Percentiles rank a stretch among this genome's conserved stretches.
Conservation (phyloP, 345 rosid species). For the Aegle marmelos region DNA sequence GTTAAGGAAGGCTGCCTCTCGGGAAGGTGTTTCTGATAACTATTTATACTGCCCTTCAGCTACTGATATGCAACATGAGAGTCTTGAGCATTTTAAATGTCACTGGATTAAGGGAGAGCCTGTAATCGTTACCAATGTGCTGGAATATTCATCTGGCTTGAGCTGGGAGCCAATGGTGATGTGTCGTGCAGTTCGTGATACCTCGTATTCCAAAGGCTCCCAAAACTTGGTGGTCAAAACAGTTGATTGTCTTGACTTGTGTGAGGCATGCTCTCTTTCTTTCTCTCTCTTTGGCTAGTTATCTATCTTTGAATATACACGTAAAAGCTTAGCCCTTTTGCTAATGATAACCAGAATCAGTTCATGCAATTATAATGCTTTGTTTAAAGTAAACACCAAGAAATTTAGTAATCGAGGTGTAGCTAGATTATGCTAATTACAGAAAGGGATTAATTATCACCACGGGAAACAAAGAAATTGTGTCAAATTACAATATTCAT, state of each 20-base stretch:
- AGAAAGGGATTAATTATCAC: too few species aligned
- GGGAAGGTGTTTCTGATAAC: constrained; percentile 50
- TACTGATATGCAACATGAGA: constrained; percentile 29
- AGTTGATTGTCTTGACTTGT: constrained; percentile 62
- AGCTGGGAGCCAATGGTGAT: constrained; percentile 91
- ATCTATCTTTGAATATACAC: too few species aligned
- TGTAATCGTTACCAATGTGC: constrained; percentile 55
- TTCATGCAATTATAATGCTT: too few species aligned
- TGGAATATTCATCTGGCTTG: constrained; percentile 55
- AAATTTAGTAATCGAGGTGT: too few species aligned
- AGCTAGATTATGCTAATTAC: too few species aligned
- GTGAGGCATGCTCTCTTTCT: constrained; percentile 16
- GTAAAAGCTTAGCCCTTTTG: too few species aligned
- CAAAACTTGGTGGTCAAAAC: constrained; percentile 38
- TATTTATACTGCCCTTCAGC: constrained; percentile 61
- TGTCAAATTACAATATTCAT: too few species aligned
- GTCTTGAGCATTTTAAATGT: constrained; percentile 62
- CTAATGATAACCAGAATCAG: too few species aligned
- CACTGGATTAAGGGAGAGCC: constrained; percentile 87
- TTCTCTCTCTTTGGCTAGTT: too few species aligned
- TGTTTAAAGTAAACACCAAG: too few species aligned
- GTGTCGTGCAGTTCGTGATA: constrained; percentile 60
- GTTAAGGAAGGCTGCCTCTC: constrained; percentile 53
- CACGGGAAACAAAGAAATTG: too few species aligned
- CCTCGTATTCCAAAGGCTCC: background rate